Evolutionary conservation across 176 grass and related monocot species (phyloP).

Genomic region (Stipa capillata): DNA sequence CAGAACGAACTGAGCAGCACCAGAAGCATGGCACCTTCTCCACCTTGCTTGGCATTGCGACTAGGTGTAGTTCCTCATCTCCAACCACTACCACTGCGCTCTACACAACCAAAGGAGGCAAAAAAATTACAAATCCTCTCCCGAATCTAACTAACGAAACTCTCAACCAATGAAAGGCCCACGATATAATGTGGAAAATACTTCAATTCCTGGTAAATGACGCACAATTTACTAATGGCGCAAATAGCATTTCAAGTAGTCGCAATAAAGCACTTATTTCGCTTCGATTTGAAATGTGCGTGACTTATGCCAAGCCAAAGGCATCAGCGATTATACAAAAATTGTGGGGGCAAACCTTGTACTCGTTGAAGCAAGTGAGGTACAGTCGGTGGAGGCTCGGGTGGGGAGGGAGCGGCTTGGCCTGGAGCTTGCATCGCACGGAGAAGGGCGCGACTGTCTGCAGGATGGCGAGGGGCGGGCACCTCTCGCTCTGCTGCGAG

Average conservation of each 20-base stretch:
- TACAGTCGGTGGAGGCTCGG: constrained; percentile 59
- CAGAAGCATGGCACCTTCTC: constrained; percentile 84
- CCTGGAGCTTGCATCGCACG: constrained; percentile 73
- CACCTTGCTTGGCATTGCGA: constrained; percentile 80
- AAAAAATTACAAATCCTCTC: background rate
- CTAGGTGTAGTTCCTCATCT: constrained; percentile 87
- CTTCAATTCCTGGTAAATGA: background rate
- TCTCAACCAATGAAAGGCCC: background rate
- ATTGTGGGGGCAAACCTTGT: constrained; percentile 32
- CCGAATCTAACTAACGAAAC: background rate
- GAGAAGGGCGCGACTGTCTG: constrained; percentile 68
- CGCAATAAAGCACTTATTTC: background rate
- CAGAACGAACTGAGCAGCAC: constrained; percentile 72
- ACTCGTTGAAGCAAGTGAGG: constrained; percentile 69
- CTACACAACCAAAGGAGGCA: constrained; percentile 31
- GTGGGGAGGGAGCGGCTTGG: constrained; percentile 42
- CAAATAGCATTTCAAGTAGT: background rate
- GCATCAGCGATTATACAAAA: background rate
- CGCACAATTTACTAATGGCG: background rate
- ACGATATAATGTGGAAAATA: background rate
- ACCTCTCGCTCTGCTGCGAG: constrained; percentile 63
- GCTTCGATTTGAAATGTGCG: constrained; percentile 12
- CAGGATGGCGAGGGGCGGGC: constrained; percentile 72
- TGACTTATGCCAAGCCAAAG: background rate
- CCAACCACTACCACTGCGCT: constrained; percentile 74